Evolutionary conservation across 805 yeast species (phyloP).

Genomic region (Metschnikowia rubicola): DNA sequence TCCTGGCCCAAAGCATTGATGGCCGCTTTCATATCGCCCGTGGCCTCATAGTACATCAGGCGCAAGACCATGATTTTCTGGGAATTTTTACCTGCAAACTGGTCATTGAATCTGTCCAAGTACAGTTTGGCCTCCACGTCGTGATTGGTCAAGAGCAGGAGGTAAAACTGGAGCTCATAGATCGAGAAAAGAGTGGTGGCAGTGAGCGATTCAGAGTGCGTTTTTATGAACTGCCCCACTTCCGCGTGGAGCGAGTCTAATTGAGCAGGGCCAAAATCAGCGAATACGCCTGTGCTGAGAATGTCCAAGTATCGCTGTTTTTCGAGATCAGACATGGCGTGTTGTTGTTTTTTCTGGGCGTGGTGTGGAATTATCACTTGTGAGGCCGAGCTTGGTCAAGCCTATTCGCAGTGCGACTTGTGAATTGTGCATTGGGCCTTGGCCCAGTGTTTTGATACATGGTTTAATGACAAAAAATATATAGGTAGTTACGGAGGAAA

Average conservation of each 20-base stretch:
- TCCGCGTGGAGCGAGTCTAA: slow-evolving; percentile 36
- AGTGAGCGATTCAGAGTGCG: slow-evolving; percentile 29
- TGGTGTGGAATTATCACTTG: not conserved
- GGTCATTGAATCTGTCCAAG: slow-evolving; percentile 64
- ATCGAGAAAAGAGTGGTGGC: slow-evolving; percentile 53
- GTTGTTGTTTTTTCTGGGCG: not conserved
- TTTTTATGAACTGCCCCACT: slow-evolving; percentile 33
- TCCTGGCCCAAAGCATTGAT: slow-evolving; percentile 24
- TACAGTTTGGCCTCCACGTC: slow-evolving; percentile 70
- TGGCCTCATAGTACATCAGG: slow-evolving; percentile 55
- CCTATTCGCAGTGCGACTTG: not conserved
- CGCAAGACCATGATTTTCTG: slow-evolving; percentile 56
- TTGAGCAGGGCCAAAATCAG: slow-evolving; percentile 46
- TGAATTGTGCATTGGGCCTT: not conserved
- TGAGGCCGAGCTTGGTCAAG: not conserved
- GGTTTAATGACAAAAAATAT: too few relatives aligned
- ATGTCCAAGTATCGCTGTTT: slow-evolving; percentile 13
- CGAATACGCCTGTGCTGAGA: slow-evolving; percentile 43
- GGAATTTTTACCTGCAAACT: slow-evolving; percentile 54
- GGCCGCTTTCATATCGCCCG: slow-evolving; percentile 35
- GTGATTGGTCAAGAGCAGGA: slow-evolving; percentile 55
- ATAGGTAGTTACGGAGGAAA: too few relatives aligned
- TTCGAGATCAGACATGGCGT: not conserved
- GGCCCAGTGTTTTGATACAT: too few relatives aligned
- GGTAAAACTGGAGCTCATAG: slow-evolving; percentile 68